Evolutionary conservation across 768 basidiomycete genomes (phyloP).

Genomic region (Lactarius trivialis): DNA sequence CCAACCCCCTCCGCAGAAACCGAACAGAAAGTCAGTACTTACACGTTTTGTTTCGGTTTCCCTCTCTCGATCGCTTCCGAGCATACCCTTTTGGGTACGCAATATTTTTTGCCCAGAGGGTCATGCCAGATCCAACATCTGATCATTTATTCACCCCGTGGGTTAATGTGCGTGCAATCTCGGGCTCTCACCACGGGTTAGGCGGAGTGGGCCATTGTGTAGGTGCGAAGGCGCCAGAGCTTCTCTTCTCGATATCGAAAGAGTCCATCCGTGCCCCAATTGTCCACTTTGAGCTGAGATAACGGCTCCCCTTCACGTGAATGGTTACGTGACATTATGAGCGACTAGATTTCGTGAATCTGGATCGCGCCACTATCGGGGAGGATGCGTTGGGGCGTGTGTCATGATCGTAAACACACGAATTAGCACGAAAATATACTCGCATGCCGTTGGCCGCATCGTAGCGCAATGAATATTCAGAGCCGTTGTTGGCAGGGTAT

Average conservation of each 20-base stretch:
- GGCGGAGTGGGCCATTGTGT: background rate
- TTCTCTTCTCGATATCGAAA: background rate
- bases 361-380: background rate
- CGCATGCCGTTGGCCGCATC: background rate
- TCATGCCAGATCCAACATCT: slow-evolving; percentile 5
- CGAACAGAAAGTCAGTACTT: slow-evolving; percentile 9
- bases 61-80: slow-evolving; percentile 17
- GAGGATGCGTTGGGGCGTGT: background rate
- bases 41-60: background rate
- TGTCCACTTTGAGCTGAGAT: background rate
- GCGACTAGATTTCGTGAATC: background rate
- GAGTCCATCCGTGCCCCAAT: background rate
- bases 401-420: background rate
- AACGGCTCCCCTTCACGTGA: background rate
- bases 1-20: background rate
- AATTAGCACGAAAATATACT: background rate
- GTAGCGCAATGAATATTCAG: background rate
- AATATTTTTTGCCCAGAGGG: background rate
- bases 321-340: background rate
- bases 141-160: slow-evolving; percentile 4
- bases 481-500: background rate
- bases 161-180: background rate
- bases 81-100: slow-evolving; percentile 4
- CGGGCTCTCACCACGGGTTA: background rate
- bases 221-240: background rate